These are phyloP conservation scores for Tricholoma terreum DNA, from an alignment of 768 basidiomycete species.

Conservation along the genomic window DNA sequence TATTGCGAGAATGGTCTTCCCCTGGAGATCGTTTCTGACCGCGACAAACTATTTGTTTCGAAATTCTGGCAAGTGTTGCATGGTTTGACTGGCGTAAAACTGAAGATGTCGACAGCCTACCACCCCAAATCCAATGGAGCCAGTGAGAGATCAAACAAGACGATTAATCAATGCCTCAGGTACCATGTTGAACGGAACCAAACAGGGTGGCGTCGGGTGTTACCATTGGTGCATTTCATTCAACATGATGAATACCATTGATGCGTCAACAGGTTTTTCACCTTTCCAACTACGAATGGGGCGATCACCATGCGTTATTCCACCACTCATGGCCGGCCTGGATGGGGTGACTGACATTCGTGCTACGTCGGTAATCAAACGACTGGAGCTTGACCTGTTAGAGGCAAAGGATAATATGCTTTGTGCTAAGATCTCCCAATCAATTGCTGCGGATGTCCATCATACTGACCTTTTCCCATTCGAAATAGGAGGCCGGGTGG, in stretches of 20 bases:
- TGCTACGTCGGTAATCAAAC: no score
- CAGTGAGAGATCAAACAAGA: conserved; percentile 23
- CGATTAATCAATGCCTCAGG: conserved; percentile 19
- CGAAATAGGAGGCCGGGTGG: conserved; percentile 18
- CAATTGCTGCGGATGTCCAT: no score
- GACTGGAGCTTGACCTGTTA: no score
- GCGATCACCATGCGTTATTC: neutral
- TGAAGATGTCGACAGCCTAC: conserved; percentile 30
- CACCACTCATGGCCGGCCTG: no score
- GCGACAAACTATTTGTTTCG: conserved; percentile 24
- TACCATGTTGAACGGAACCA: conserved; percentile 29
- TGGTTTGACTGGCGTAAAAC: neutral
- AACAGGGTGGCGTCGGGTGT: conserved; percentile 25
- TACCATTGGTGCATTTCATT: conserved; percentile 31
- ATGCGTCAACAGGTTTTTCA: conserved; percentile 24
- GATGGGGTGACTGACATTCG: no score
- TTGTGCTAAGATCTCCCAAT: neutral
- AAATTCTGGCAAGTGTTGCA: no score
- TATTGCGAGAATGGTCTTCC: no score
- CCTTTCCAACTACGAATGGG: conserved; percentile 24
- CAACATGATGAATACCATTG: conserved; percentile 28
- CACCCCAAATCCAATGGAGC: conserved; percentile 29
- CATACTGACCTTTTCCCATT: neutral
- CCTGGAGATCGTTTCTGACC: conserved; percentile 23
- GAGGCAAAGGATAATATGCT: no score